phyloP scores from a whole-genome alignment of 352 stramenopile species.

The Pythium coloratum region DNA sequence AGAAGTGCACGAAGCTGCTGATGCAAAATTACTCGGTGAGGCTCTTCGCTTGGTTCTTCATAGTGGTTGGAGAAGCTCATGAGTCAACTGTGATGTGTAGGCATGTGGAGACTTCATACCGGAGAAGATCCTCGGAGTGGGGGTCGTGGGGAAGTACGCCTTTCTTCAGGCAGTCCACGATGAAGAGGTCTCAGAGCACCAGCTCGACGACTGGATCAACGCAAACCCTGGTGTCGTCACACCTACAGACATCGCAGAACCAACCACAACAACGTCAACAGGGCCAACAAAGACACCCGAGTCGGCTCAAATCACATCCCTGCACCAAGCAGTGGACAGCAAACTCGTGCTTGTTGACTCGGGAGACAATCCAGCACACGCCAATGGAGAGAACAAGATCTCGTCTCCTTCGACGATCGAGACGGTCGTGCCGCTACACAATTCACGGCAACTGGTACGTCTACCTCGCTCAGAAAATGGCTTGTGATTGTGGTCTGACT shows the following conservation, averaged over 20 bases:
- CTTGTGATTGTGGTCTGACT: not conserved
- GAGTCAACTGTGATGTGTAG: slow-evolving; percentile 13
- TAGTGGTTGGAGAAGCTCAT: not conserved
- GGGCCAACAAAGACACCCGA: not conserved
- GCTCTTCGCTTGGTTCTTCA: not conserved
- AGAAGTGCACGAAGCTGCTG: slow-evolving; percentile 83
- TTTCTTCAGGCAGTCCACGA: slow-evolving; percentile 69
- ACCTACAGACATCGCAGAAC: not conserved
- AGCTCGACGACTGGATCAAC: slow-evolving; percentile 59
- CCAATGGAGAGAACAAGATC: slow-evolving; percentile 53
- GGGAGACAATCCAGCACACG: slow-evolving; percentile 38
- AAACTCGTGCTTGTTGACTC: slow-evolving; percentile 33
- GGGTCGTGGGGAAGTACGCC: slow-evolving; percentile 79
- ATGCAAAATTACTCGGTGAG: slow-evolving; percentile 87
- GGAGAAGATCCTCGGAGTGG: slow-evolving; percentile 83
- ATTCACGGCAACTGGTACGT: slow-evolving; percentile 65
- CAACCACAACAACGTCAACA: slow-evolving; percentile 5
- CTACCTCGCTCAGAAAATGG: not conserved
- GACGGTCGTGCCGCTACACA: slow-evolving; percentile 69
- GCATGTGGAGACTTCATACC: slow-evolving; percentile 85
- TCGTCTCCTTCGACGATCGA: slow-evolving; percentile 74
- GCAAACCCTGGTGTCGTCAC: slow-evolving; percentile 1
- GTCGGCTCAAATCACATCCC: slow-evolving; percentile 8
- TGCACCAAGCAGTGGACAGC: slow-evolving; percentile 27
- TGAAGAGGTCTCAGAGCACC: slow-evolving; percentile 41